Conservation (phyloP, 2,329 filamentous ascomycete genomes). For the Aspergillus fumigatiaffinis region DNA sequence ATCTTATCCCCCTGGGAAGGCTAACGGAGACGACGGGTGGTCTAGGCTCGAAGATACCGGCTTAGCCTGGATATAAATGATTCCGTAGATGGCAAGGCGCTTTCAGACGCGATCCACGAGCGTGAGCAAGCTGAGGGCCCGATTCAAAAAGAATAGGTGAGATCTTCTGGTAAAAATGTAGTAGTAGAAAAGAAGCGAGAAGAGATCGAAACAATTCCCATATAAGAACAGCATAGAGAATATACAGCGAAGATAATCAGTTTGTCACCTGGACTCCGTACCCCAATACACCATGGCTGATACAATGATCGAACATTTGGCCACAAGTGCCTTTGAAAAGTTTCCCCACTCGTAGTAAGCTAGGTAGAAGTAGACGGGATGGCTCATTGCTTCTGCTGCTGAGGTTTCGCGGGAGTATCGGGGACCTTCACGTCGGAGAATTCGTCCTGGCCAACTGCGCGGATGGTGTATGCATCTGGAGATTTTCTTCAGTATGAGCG, state of each 20-base stretch:
- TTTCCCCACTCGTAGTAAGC: neutral
- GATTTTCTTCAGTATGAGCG: neutral
- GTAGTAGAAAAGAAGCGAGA: neutral
- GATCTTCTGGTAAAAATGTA: neutral
- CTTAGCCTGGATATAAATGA: neutral
- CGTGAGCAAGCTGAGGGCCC: no score
- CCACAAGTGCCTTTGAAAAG: neutral
- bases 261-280: constrained; percentile 11
- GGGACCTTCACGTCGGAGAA: constrained; percentile 95
- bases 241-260: neutral
- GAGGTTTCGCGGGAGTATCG: constrained; percentile 53
- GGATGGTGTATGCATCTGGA: constrained; percentile 68
- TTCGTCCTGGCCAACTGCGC: constrained; percentile 88
- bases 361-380: neutral
- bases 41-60: neutral
- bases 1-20: neutral
- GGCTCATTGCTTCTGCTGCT: constrained; percentile 26
- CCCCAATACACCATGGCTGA: constrained; percentile 11
- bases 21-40: neutral
- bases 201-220: neutral
- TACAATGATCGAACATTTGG: neutral
- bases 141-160: neutral
- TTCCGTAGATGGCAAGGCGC: neutral
- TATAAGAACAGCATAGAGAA: neutral
- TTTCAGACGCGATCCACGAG: neutral